Conservation (phyloP, 2,329 filamentous ascomycete species). For the Malbranchea zuffiana region DNA sequence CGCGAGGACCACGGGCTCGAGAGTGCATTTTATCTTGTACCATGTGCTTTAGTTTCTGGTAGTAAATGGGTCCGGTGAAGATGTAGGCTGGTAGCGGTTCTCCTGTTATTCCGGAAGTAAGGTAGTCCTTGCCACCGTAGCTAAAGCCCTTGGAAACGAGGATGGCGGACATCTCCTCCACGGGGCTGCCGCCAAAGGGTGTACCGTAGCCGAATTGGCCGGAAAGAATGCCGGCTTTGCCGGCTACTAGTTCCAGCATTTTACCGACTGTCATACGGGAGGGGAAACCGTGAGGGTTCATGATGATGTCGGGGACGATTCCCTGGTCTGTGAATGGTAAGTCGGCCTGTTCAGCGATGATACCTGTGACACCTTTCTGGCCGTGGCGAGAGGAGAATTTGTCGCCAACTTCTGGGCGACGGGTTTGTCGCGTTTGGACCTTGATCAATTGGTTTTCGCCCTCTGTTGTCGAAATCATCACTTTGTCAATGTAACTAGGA, state of each 20-base stretch:
- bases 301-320: constrained; percentile 95
- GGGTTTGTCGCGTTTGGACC: constrained; percentile 89
- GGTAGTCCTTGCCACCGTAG: constrained; percentile 94
- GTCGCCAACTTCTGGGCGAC: constrained; percentile 87
- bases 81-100: constrained; percentile 91
- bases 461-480: constrained; percentile 84
- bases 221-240: constrained; percentile 80
- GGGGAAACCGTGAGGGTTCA: constrained; percentile 99
- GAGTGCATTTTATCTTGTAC: constrained; percentile 99
- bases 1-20: constrained; percentile 75
- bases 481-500: constrained; percentile 86
- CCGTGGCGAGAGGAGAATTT: constrained; percentile 98
- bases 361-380: constrained; percentile 93
- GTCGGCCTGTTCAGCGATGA: constrained; percentile 93
- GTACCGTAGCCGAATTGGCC: constrained; percentile 85
- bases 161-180: constrained; percentile 79
- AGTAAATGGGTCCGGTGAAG: constrained; percentile 98
- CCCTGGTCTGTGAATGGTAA: constrained; percentile 90
- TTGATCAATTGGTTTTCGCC: constrained; percentile 80
- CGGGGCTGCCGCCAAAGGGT: constrained; percentile 69
- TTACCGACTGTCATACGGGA: constrained; percentile 99
- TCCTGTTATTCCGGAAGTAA: constrained; percentile 89
- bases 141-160: constrained; percentile 83
- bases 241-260: constrained; percentile 85
- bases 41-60: constrained; percentile 99